phyloP scores from a whole-genome alignment of 2,329 filamentous ascomycete species.

The Capronia americana region DNA sequence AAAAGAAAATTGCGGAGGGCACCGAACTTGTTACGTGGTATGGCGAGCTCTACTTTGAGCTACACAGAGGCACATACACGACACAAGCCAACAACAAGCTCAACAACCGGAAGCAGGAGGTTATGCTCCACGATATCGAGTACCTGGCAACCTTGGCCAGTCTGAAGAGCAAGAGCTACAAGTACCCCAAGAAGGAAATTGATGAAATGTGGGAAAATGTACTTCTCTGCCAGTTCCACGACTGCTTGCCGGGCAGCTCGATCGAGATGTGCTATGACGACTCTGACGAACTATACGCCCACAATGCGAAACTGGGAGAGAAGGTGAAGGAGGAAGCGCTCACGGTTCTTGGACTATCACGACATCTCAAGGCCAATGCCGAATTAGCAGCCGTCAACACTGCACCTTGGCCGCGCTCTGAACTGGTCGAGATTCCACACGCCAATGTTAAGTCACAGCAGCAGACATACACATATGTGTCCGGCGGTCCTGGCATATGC shows the following conservation, averaged over 20 bases:
- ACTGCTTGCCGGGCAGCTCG: conserved; percentile 90
- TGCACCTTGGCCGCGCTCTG: conserved; percentile 80
- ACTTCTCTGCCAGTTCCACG: conserved; percentile 94
- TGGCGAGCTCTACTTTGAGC: conserved; percentile 95
- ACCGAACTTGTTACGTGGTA: conserved; percentile 92
- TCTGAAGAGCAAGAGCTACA: conserved; percentile 73
- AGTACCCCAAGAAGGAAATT: conserved; percentile 91
- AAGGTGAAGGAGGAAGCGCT: conserved; percentile 74
- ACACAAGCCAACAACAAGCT: conserved; percentile 97
- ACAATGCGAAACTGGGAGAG: conserved; percentile 79
- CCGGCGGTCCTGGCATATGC: conserved; percentile 55
- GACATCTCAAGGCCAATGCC: conserved; percentile 48
- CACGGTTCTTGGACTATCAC: conserved; percentile 67
- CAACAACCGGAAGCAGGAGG: conserved; percentile 87
- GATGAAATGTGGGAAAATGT: conserved; percentile 95
- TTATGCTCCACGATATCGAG: conserved; percentile 85
- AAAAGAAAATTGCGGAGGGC: conserved; percentile 72
- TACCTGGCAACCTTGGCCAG: conserved; percentile 85
- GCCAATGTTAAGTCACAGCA: conserved; percentile 34
- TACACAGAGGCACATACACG: conserved; percentile 96
- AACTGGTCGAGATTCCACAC: conserved; percentile 70
- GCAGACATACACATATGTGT: conserved; percentile 52
- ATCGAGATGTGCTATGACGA: conserved; percentile 99
- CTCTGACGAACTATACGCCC: conserved; percentile 84
- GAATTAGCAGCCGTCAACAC: conserved; percentile 77